Conservation (phyloP, 2,329 filamentous ascomycete species). For the Chaetomium sp. region DNA sequence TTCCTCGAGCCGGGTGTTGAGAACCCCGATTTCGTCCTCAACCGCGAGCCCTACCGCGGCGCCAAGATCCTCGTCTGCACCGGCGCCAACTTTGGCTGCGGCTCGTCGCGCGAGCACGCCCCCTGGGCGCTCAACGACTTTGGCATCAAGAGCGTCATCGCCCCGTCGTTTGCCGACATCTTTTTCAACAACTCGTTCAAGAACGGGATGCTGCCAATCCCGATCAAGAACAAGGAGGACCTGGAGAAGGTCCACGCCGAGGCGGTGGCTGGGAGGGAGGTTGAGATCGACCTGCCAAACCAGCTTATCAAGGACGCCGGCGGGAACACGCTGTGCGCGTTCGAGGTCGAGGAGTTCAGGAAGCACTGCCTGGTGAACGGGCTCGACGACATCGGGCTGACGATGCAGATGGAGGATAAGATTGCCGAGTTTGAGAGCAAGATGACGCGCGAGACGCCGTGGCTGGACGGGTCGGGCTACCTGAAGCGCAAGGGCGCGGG, state of each 20-base stretch:
- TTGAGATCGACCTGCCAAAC: slow-evolving; percentile 86
- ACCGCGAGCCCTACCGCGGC: slow-evolving; percentile 80
- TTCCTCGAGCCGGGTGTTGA: slow-evolving; percentile 74
- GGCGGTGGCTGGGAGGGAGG: slow-evolving; percentile 75
- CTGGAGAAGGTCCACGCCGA: slow-evolving; percentile 74
- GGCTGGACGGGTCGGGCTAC: slow-evolving; percentile 87
- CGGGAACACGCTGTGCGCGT: slow-evolving; percentile 73
- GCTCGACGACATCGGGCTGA: slow-evolving; percentile 92
- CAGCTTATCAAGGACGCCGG: slow-evolving; percentile 77
- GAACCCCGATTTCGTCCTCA: slow-evolving; percentile 83
- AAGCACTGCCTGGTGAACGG: slow-evolving; percentile 94
- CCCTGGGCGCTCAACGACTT: slow-evolving; percentile 97
- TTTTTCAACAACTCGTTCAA: slow-evolving; percentile 99
- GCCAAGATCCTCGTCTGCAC: slow-evolving; percentile 90
- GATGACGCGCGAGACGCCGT: slow-evolving; percentile 77
- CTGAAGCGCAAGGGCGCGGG: slow-evolving; percentile 62
- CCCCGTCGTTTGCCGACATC: slow-evolving; percentile 84
- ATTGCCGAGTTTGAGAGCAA: slow-evolving; percentile 80
- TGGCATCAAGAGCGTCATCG: slow-evolving; percentile 91
- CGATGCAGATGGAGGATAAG: slow-evolving; percentile 88
- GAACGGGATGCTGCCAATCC: slow-evolving; percentile 95
- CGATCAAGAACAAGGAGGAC: slow-evolving; percentile 66
- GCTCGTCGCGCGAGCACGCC: slow-evolving; percentile 89
- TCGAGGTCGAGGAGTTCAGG: slow-evolving; percentile 90
- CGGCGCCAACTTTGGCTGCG: slow-evolving; percentile 93